These are phyloP conservation scores for Globomyces sp. DNA, from an alignment of 371 early-diverging fungal genomes.

Conservation along the genomic window DNA sequence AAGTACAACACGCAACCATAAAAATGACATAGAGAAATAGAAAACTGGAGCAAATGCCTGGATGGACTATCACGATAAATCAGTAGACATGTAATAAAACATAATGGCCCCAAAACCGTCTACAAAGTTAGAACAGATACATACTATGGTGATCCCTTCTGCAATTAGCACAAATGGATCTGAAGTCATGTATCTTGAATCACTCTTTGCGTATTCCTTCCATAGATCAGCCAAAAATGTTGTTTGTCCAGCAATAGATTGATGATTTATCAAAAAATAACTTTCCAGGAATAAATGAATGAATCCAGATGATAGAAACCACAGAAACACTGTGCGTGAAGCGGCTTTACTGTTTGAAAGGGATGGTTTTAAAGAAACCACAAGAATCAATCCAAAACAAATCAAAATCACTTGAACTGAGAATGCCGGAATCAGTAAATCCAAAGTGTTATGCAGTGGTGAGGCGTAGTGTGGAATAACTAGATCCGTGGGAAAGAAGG, in stretches of 20 bases:
- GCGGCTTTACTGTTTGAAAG: background rate
- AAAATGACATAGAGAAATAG: slow-evolving; percentile 69
- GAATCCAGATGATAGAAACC: slow-evolving; percentile 75
- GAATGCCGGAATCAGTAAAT: slow-evolving; percentile 31
- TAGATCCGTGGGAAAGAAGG: slow-evolving; percentile 36
- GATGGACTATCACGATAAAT: slow-evolving; percentile 58
- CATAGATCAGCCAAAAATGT: slow-evolving; percentile 75
- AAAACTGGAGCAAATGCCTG: slow-evolving; percentile 69
- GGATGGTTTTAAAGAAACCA: background rate
- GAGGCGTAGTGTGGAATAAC: slow-evolving; percentile 37
- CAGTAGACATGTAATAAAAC: slow-evolving; percentile 63
- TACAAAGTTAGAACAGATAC: slow-evolving; percentile 17
- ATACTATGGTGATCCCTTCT: slow-evolving; percentile 84
- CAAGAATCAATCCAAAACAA: background rate
- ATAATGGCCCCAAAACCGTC: slow-evolving; percentile 74
- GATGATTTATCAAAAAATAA: slow-evolving; percentile 71
- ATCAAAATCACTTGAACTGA: background rate
- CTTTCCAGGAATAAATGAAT: slow-evolving; percentile 87
- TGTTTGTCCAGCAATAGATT: slow-evolving; percentile 61
- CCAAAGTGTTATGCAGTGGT: slow-evolving; percentile 20
- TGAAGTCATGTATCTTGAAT: slow-evolving; percentile 79
- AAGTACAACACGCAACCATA: slow-evolving; percentile 78
- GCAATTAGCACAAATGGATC: slow-evolving; percentile 78
- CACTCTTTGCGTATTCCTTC: slow-evolving; percentile 89
- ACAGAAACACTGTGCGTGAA: slow-evolving; percentile 58